A percentile compares a stretch with the other conserved stretches of the same genome.
Conservation (phyloP, 2,329 filamentous ascomycete genomes). For the Cladosporium sp. region DNA sequence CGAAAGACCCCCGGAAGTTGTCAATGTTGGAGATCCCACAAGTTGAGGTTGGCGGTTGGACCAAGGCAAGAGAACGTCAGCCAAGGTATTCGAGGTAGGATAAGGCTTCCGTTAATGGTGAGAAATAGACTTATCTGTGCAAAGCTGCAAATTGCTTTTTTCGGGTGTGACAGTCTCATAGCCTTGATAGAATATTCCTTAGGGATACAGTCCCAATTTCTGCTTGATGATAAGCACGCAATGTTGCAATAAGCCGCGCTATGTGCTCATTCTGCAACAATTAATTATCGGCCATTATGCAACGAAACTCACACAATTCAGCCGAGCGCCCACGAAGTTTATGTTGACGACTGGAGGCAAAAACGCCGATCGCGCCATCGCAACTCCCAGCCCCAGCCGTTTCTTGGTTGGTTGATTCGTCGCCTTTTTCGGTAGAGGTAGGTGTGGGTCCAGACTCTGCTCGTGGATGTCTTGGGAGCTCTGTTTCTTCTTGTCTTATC, state of each 20-base stretch:
- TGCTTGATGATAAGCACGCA: not conserved
- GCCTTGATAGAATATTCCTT: not conserved
- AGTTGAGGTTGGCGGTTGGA: not conserved
- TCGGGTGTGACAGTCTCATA: not conserved
- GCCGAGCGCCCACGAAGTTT: not conserved
- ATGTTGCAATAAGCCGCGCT: not conserved
- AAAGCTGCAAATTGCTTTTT: not conserved
- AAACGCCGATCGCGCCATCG: constrained; percentile 18
- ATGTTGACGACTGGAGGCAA: not conserved
- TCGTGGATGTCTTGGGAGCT: not conserved
- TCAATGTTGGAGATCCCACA: not conserved
- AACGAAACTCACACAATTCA: not conserved
- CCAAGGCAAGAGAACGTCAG: not conserved
- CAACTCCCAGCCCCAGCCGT: constrained; percentile 2
- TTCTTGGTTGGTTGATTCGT: not conserved
- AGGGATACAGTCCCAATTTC: not conserved
- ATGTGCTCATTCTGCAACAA: not conserved
- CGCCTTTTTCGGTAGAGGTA: constrained; percentile 12
- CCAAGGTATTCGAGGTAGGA: not conserved
- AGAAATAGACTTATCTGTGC: not conserved
- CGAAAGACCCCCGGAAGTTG: not conserved
- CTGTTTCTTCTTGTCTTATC: not conserved
- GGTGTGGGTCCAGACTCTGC: constrained; percentile 9
- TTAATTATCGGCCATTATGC: constrained; percentile 6
- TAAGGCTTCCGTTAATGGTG: not conserved